Percentiles rank a stretch among this genome's conserved stretches.
These are phyloP conservation scores for Paracoccidioides lutzii DNA, from an alignment of 2,329 filamentous ascomycete species.

Conservation along the genomic window DNA sequence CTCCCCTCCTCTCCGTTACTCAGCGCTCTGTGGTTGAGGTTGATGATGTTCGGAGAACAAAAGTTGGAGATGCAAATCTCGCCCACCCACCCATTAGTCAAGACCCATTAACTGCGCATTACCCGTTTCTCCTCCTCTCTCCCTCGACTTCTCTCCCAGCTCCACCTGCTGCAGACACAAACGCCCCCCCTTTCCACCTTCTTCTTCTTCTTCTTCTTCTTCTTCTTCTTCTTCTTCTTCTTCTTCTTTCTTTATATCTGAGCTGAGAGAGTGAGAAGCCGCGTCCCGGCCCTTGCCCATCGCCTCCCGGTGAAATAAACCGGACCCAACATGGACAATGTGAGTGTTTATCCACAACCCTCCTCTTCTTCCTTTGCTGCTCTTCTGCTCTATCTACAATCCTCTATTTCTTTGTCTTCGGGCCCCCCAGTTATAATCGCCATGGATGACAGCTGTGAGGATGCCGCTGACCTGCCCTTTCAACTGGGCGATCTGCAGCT, in stretches of 20 bases:
- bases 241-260: no score
- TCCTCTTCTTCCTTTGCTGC: not conserved
- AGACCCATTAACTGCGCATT: no score
- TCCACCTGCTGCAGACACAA: no score
- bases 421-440: not conserved
- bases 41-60: no score
- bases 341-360: not conserved
- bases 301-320: not conserved
- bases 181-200: not conserved
- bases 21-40: no score
- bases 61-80: no score
- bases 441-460: conserved; percentile 1
- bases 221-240: not conserved
- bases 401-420: not conserved
- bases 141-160: no score
- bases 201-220: not conserved
- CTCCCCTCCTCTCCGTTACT: no score
- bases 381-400: not conserved
- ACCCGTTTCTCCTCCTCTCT: no score
- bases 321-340: not conserved
- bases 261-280: not conserved
- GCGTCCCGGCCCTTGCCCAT: not conserved
- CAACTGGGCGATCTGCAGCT: conserved; percentile 30
- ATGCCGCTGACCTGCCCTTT: conserved; percentile 17
- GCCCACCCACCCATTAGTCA: no score